phyloP scores from a whole-genome alignment of 192 early-diverging fungal genomes.

The Coemansia sp. region DNA sequence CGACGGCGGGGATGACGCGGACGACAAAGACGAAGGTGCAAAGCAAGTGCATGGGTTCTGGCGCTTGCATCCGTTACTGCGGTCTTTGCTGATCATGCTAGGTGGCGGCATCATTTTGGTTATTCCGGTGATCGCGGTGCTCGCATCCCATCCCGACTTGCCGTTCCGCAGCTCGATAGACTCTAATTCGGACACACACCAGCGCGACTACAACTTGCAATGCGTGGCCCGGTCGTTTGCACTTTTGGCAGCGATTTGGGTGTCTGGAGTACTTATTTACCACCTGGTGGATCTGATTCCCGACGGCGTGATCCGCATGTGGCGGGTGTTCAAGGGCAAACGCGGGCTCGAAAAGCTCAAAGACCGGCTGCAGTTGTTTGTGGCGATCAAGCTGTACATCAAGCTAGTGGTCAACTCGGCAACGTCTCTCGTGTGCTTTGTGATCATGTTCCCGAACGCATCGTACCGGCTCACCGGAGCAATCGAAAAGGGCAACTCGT shows the following conservation, averaged over 20 bases:
- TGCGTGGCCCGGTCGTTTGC: slow-evolving; percentile 51
- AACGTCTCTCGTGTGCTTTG: slow-evolving; percentile 54
- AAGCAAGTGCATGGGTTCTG: slow-evolving; percentile 40
- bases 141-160: slow-evolving; percentile 43
- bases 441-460: slow-evolving; percentile 55
- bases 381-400: slow-evolving; percentile 58
- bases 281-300: slow-evolving; percentile 61
- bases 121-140: slow-evolving; percentile 53
- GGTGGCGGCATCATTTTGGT: slow-evolving; percentile 56
- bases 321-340: slow-evolving; percentile 48
- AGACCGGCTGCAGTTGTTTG: slow-evolving; percentile 57
- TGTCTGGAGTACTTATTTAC: slow-evolving; percentile 55
- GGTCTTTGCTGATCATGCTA: slow-evolving; percentile 58
- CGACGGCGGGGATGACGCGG: slow-evolving; percentile 21
- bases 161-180: slow-evolving; percentile 28
- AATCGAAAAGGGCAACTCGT: slow-evolving; percentile 31
- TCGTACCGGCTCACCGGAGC: slow-evolving; percentile 50
- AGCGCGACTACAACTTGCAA: slow-evolving; percentile 35
- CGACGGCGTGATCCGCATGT: slow-evolving; percentile 53
- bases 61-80: slow-evolving; percentile 58
- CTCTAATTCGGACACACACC: slow-evolving; percentile 8
- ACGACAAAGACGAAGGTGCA: slow-evolving; percentile 33
- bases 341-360: slow-evolving; percentile 54
- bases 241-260: slow-evolving; percentile 51
- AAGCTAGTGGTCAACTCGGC: slow-evolving; percentile 58